These are phyloP conservation scores for Yarrowia phangngaensis DNA, from an alignment of 805 yeast genomes.

Conservation along the genomic window DNA sequence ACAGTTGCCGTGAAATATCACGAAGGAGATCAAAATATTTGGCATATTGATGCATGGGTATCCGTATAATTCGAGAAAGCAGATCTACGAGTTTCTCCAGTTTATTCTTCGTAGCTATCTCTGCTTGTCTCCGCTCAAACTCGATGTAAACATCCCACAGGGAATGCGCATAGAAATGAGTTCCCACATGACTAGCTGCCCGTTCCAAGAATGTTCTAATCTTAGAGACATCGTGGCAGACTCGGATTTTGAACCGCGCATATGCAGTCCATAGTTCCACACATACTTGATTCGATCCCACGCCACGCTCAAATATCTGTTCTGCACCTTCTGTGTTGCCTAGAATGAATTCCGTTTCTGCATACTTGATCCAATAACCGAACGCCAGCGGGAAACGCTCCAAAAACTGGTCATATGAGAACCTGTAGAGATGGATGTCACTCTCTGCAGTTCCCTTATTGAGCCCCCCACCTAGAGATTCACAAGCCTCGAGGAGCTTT, in stretches of 20 bases:
- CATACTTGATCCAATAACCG: conserved; percentile 45
- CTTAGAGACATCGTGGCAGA: conserved; percentile 31
- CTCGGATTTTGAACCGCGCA: conserved; percentile 37
- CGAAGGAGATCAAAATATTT: conserved; percentile 54
- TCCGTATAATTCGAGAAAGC: conserved; percentile 39
- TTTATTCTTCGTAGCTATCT: conserved; percentile 37
- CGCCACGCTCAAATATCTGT: conserved; percentile 39
- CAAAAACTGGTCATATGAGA: conserved; percentile 37
- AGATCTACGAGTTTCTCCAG: conserved; percentile 41
- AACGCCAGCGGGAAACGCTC: conserved; percentile 40
- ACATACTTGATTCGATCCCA: conserved; percentile 35
- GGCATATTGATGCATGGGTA: conserved; percentile 85
- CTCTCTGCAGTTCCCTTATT: conserved; percentile 35
- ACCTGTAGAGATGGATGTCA: conserved; percentile 34
- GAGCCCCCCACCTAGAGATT: conserved; percentile 37
- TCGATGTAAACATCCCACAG: conserved; percentile 78
- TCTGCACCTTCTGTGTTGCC: conserved; percentile 37
- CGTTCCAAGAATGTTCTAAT: conserved; percentile 42
- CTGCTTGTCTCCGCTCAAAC: conserved; percentile 49
- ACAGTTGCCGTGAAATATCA: conserved; percentile 38
- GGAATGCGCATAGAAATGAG: conserved; percentile 69
- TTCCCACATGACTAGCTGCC: conserved; percentile 55
- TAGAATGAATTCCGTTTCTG: conserved; percentile 40
- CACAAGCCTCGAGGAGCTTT: conserved; percentile 36
- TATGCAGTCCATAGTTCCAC: conserved; percentile 43